phyloP scores from a whole-genome alignment of 768 basidiomycete species.

The Mrakia gelida region DNA sequence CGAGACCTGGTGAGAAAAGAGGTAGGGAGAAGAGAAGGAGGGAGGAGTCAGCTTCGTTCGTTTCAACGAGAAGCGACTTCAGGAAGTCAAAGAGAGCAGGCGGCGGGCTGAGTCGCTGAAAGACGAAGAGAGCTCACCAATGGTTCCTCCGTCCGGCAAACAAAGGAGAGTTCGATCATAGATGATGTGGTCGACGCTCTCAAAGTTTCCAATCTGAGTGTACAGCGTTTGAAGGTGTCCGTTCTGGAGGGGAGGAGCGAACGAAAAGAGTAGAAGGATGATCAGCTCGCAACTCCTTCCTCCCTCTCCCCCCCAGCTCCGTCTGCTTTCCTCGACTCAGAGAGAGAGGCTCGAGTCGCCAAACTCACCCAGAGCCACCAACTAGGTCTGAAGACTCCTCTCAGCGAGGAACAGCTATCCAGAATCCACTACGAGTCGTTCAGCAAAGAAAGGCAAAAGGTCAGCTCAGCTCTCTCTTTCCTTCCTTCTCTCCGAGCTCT shows the following conservation, averaged over 20 bases:
- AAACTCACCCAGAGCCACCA: conserved; percentile 23
- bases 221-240: conserved; percentile 49
- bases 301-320: neutral
- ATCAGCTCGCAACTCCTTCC: neutral
- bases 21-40: neutral
- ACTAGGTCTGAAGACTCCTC: conserved; percentile 26
- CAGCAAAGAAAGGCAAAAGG: neutral
- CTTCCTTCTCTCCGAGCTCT: neutral
- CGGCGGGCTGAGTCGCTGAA: no score
- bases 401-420: conserved; percentile 18
- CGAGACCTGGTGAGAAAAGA: conserved; percentile 33
- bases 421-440: conserved; percentile 22
- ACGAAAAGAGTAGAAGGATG: neutral
- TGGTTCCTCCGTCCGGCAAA: conserved; percentile 49
- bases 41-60: neutral
- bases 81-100: no score
- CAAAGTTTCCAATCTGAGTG: conserved; percentile 46
- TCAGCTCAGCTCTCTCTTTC: neutral
- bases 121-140: conserved; percentile 33
- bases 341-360: neutral
- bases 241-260: conserved; percentile 31
- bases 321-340: neutral
- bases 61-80: neutral
- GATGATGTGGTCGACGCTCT: conserved; percentile 45
- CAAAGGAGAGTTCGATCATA: conserved; percentile 43